Percentiles rank a stretch among this genome's conserved stretches.
These are phyloP conservation scores for Debaryomyces fabryi DNA, from an alignment of 1,139 yeast species.

Conservation along the genomic window DNA sequence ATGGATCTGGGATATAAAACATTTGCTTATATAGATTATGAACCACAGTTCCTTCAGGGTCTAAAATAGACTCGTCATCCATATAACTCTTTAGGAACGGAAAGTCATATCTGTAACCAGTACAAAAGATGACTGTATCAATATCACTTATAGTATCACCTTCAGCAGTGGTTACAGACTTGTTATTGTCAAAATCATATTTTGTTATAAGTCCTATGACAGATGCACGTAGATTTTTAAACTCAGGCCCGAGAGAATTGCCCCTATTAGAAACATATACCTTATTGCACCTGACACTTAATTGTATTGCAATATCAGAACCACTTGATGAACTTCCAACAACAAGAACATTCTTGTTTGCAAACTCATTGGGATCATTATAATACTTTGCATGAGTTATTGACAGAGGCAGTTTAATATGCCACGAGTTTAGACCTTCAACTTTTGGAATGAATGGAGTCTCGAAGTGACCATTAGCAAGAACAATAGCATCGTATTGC, in stretches of 20 bases:
- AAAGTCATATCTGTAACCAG: slow-evolving; percentile 49
- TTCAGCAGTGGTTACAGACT: slow-evolving; percentile 31
- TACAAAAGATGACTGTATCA: slow-evolving; percentile 48
- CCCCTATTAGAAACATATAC: slow-evolving; percentile 33
- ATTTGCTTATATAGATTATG: slow-evolving; percentile 44
- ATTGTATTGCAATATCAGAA: slow-evolving; percentile 48
- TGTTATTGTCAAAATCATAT: slow-evolving; percentile 26
- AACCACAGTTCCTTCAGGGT: slow-evolving; percentile 36
- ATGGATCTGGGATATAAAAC: slow-evolving; percentile 48
- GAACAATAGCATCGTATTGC: slow-evolving; percentile 46
- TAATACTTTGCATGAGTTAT: slow-evolving; percentile 50
- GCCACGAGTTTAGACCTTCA: slow-evolving; percentile 45
- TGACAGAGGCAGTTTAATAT: slow-evolving; percentile 26
- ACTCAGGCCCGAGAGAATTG: slow-evolving; percentile 10
- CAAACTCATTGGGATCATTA: slow-evolving; percentile 32
- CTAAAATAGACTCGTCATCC: slow-evolving; percentile 25
- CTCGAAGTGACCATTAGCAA: slow-evolving; percentile 55
- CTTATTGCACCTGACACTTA: slow-evolving; percentile 40
- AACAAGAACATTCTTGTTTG: slow-evolving; percentile 44
- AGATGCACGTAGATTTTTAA: slow-evolving; percentile 11
- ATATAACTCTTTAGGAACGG: slow-evolving; percentile 42
- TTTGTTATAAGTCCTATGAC: slow-evolving; percentile 32
- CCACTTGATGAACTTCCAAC: slow-evolving; percentile 54
- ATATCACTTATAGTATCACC: slow-evolving; percentile 30
- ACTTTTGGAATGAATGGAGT: slow-evolving; percentile 46